Percentiles rank a stretch among this genome's conserved stretches.
phyloP scores from a whole-genome alignment of 768 basidiomycete species.

The Suillus occidentalis region DNA sequence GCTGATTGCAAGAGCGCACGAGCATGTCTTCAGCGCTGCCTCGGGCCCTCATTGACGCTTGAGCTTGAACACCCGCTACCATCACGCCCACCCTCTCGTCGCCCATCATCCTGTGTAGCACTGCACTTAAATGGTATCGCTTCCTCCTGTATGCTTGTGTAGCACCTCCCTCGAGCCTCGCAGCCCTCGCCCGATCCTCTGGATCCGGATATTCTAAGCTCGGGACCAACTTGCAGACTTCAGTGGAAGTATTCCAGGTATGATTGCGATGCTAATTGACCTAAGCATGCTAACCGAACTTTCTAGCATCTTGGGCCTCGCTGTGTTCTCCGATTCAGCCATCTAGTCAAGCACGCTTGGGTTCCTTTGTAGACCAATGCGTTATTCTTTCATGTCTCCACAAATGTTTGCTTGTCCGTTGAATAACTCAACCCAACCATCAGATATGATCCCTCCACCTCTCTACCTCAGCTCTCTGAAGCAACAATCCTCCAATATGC shows the following conservation, averaged over 20 bases:
- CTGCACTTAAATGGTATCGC: too few relatives aligned
- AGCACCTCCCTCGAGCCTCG: too few relatives aligned
- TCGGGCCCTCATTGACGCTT: too few relatives aligned
- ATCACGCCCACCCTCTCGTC: too few relatives aligned
- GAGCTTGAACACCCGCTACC: too few relatives aligned
- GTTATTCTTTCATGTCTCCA: constrained; percentile 13
- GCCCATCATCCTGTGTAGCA: too few relatives aligned
- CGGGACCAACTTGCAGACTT: constrained; percentile 13
- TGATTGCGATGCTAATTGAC: background rate
- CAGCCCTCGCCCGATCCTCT: too few relatives aligned
- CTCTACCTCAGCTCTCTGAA: constrained; percentile 72
- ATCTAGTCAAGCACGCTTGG: constrained; percentile 6
- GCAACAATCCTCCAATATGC: constrained; percentile 61
- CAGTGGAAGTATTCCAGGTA: constrained; percentile 18
- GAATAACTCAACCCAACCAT: too few relatives aligned
- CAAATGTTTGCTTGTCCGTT: background rate
- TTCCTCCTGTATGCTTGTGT: too few relatives aligned
- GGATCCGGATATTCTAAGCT: too few relatives aligned
- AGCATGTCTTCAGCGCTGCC: too few relatives aligned
- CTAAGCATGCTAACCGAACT: background rate
- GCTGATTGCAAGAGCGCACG: too few relatives aligned
- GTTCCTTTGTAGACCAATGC: constrained; percentile 44
- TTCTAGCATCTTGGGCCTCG: constrained; percentile 21
- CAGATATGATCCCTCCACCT: constrained; percentile 50
- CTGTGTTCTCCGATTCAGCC: constrained; percentile 14